Conservation (phyloP, 495 filamentous ascomycete genomes). For the Daldinia grandis region DNA sequence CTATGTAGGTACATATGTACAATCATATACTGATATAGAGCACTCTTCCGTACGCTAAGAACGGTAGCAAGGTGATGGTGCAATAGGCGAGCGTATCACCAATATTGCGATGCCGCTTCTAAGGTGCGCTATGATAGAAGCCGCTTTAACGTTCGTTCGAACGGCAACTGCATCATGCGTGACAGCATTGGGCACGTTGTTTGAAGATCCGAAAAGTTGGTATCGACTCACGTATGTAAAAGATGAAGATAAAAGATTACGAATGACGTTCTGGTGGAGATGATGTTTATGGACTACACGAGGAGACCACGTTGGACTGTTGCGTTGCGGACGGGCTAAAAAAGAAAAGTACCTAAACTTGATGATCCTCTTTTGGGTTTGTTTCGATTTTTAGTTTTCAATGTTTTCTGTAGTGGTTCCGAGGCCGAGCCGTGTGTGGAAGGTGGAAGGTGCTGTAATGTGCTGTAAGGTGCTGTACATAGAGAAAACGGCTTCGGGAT, state of each 20-base stretch:
- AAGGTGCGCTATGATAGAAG: conserved; percentile 6
- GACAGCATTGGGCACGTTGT: conserved; percentile 6
- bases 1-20: background rate
- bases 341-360: conserved; percentile 14
- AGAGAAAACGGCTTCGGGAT: conserved; percentile 5
- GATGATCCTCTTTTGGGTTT: background rate
- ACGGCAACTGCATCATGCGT: conserved; percentile 9
- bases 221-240: conserved; percentile 5
- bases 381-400: background rate
- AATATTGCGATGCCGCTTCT: conserved; percentile 9
- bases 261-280: conserved; percentile 25
- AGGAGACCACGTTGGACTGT: conserved; percentile 16
- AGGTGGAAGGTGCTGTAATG: conserved; percentile 24
- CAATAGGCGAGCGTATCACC: conserved; percentile 21
- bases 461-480: conserved; percentile 12
- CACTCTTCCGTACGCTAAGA: background rate
- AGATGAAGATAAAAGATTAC: conserved; percentile 20
- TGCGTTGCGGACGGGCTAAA: background rate
- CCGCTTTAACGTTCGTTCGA: background rate
- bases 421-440: conserved; percentile 27
- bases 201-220: conserved; percentile 1
- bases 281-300: conserved; percentile 19
- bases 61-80: conserved; percentile 9
- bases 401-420: conserved; percentile 9
- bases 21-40: background rate